Percentiles rank a stretch among this genome's conserved stretches.
Evolutionary conservation across 2,329 filamentous ascomycete genomes (phyloP).

Genomic region (Talaromyces sp.): DNA sequence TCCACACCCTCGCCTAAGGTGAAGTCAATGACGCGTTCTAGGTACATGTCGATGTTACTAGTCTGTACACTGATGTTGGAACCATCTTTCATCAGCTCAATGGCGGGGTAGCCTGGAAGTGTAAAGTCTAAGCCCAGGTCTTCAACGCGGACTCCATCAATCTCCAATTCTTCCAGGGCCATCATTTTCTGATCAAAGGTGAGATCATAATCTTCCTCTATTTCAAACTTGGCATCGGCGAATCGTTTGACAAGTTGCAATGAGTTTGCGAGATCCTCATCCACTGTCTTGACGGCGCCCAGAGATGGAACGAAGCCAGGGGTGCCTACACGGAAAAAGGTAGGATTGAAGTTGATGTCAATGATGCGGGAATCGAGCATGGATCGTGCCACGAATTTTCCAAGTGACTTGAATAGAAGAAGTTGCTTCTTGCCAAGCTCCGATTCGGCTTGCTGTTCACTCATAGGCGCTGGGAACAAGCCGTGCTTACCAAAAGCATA

Average conservation of each 20-base stretch:
- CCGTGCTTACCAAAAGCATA: slow-evolving; percentile 83
- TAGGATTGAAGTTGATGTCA: slow-evolving; percentile 94
- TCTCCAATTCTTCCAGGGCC: slow-evolving; percentile 65
- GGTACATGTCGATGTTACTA: slow-evolving; percentile 83
- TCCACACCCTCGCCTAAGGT: slow-evolving; percentile 87
- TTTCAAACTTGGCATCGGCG: slow-evolving; percentile 73
- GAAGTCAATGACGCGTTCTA: slow-evolving; percentile 87
- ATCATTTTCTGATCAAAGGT: slow-evolving; percentile 68
- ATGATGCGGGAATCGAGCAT: slow-evolving; percentile 99
- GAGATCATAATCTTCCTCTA: slow-evolving; percentile 69
- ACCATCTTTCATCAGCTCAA: slow-evolving; percentile 77
- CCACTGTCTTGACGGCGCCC: slow-evolving; percentile 84
- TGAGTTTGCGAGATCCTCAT: slow-evolving; percentile 80
- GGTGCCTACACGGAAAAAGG: slow-evolving; percentile 88
- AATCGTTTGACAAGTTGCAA: slow-evolving; percentile 86
- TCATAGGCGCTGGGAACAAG: slow-evolving; percentile 88
- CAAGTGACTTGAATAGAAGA: slow-evolving; percentile 86
- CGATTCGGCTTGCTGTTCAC: slow-evolving; percentile 68
- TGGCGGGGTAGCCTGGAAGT: slow-evolving; percentile 81
- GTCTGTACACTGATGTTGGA: slow-evolving; percentile 75
- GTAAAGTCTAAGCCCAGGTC: slow-evolving; percentile 94
- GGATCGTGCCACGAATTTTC: slow-evolving; percentile 94
- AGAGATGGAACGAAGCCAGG: slow-evolving; percentile 74
- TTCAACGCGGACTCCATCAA: slow-evolving; percentile 77
- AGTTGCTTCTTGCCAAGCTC: slow-evolving; percentile 85